Conservation (phyloP, 371 early-diverging fungal genomes). For the Rhizopus stolonifer region DNA sequence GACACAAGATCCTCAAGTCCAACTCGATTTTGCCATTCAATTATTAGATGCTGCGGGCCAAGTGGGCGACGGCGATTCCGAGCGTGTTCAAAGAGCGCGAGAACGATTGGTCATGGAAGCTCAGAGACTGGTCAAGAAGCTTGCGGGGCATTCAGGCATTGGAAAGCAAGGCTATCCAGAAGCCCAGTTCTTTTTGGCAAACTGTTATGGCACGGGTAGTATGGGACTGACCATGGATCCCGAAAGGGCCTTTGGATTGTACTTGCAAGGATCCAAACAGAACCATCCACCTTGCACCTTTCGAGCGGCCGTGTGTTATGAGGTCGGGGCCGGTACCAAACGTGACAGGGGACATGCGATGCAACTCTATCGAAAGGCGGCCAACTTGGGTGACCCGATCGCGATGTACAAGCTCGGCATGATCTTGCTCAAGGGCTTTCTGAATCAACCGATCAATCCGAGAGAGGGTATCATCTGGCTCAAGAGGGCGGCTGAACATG, state of each 20-base stretch:
- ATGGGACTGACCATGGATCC: slow-evolving; percentile 79
- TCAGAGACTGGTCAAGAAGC: slow-evolving; percentile 74
- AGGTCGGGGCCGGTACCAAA: slow-evolving; percentile 91
- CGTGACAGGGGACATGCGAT: slow-evolving; percentile 82
- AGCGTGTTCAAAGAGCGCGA: slow-evolving; percentile 68
- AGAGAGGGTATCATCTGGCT: slow-evolving; percentile 92
- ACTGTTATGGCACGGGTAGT: slow-evolving; percentile 75
- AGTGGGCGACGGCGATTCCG: slow-evolving; percentile 46
- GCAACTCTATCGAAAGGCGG: slow-evolving; percentile 92
- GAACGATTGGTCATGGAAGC: slow-evolving; percentile 71
- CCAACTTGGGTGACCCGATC: slow-evolving; percentile 85
- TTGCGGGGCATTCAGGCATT: slow-evolving; percentile 65
- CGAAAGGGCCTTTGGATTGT: slow-evolving; percentile 87
- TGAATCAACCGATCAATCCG: slow-evolving; percentile 71
- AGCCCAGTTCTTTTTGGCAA: slow-evolving; percentile 90
- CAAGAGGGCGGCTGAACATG: slow-evolving; percentile 86
- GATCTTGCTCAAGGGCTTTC: slow-evolving; percentile 75
- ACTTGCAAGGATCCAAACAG: slow-evolving; percentile 90
- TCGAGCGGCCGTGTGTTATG: slow-evolving; percentile 94
- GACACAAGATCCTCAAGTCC: neutral
- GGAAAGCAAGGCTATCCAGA: slow-evolving; percentile 77
- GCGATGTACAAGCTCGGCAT: slow-evolving; percentile 97
- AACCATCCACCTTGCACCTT: slow-evolving; percentile 93
- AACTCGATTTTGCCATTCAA: neutral
- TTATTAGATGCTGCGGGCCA: neutral